Base-by-base conservation (phyloP, 2,329 filamentous ascomycete species). In the Cyphellophora europaea region DNA sequence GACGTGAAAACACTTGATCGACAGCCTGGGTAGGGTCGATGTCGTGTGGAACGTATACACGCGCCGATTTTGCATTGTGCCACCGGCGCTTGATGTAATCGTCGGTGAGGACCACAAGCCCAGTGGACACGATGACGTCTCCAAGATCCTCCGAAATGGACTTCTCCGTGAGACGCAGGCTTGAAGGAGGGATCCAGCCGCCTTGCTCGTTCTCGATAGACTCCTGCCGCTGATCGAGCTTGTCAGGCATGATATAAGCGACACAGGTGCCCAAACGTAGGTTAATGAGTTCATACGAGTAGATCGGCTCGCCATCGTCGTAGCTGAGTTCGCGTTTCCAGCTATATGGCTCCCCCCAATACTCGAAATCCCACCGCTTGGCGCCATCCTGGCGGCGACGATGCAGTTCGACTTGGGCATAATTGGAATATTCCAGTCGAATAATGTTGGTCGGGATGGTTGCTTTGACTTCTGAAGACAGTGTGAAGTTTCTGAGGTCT, bases 391-490 rank as follows among this genome's bases (percentile, higher is more conserved):
- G 81, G 15, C 74, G 69, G 27, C 84, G 76, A 14, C 43, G 39
- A 47, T 74, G 77, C 33, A 98, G 64, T 45, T 94, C 83, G 27
- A 96, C 77, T 49, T 91, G 86, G 2, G 89, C 89, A 56, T 98
- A 98, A 63, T 96, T 98, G 47, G 86, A 93, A 56, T 95, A 98
- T 56, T 96, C 89, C 19, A 98, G 72, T 60, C 87, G 84, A 56
- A 89, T 82, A 21, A 73, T 80, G 57, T 93, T 86, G 38, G 79
- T 83, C 12, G 83, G 47, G 18, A 46, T 43, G 8, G 43, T 47
- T 11, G 47, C 47, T 32, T 49, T 41, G 23, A 49, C 38, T 6
- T 43, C 41, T 15, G 38, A 33, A 27, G 38, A 37, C 16, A 42
- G 25, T 4, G 41, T 40, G 28, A 45, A 43, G 18, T 38, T 11